These are phyloP conservation scores for Fibroporia radiculosa DNA, from an alignment of 768 basidiomycete genomes.

Conservation along the genomic window DNA sequence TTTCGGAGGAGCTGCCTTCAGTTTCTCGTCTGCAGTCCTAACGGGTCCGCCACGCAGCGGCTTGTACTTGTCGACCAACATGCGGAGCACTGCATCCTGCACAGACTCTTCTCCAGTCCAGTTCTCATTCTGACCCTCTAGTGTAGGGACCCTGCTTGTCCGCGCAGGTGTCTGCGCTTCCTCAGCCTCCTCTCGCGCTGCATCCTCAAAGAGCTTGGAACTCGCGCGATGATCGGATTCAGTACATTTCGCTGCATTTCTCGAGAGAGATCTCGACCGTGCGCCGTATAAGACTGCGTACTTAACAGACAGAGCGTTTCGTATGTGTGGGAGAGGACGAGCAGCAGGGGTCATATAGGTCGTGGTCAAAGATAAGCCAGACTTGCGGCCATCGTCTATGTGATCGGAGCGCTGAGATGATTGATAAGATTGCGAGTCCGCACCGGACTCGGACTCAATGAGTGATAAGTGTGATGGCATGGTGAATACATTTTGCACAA, in stretches of 20 bases:
- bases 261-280: neutral
- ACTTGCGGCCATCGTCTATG: neutral
- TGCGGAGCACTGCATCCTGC: constrained; percentile 65
- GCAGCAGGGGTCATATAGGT: constrained; percentile 14
- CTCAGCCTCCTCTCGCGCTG: constrained; percentile 44
- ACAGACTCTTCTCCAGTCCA: constrained; percentile 76
- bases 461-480: too few relatives aligned
- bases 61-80: constrained; percentile 85
- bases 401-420: too few relatives aligned
- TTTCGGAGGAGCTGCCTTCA: constrained; percentile 42
- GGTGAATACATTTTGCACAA: too few relatives aligned
- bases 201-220: constrained; percentile 61
- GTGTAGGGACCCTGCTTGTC: constrained; percentile 18
- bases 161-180: constrained; percentile 13
- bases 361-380: neutral
- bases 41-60: constrained; percentile 60
- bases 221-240: constrained; percentile 31
- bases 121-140: constrained; percentile 47
- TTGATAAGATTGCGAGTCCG: too few relatives aligned
- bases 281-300: neutral
- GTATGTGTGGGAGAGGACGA: constrained; percentile 3
- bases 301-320: constrained; percentile 5
- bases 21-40: constrained; percentile 56
- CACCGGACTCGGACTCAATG: too few relatives aligned
- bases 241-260: constrained; percentile 5